Base-by-base conservation (phyloP, 2,329 filamentous ascomycete genomes). In the Exophiala xenobiotica region DNA sequence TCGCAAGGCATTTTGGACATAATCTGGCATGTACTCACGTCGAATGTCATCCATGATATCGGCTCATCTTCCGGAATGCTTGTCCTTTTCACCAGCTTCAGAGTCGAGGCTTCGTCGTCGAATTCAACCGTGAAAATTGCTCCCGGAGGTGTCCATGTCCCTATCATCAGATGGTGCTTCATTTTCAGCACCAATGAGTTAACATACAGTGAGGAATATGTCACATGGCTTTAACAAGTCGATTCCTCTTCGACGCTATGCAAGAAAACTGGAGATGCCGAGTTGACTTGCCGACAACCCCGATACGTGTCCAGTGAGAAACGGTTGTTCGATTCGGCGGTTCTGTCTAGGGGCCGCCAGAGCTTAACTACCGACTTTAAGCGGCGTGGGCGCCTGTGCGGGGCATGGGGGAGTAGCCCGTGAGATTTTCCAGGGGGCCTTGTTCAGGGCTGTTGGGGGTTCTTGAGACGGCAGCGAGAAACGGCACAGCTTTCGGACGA, bases 21-120 rank as follows among this genome's bases (percentile, higher is more conserved):
- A 41, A 19, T 41, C 14, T 46, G n/a, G n/a, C 37, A 4, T 16
- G 18, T 22, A 65, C 85, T 72, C 75, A 90, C 88, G 68, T 89
- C 86, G 65, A 95, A 92, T 12, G 88, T 86, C 87, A 95, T 92
- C 90, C 90, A 95, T 53, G 89, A 95, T 60, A 95, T 93, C 6
- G 90, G 88, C 71, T 95, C 88, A 58, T 92, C 87, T 46, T 87
- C 72, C 3, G 88, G 86, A 50, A 95, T 93, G 52, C 84, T 82
- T 1, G 88, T 93, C 62, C 86, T 83, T 74, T 92, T 90, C 65
- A 95, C 74, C 64, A 93, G 71, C 60, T 85, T 80, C 54, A 95
- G 72, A 5, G 84, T 85, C 59, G 90, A 74, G 31, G 81, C 82
- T 70, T 91, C 87, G 61, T 92, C 88, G 72, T 95, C 88, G 67